Percentiles rank a stretch among this genome's conserved stretches.
Conservation (phyloP, 73 alveolate species). For the Halteria grandinella region DNA sequence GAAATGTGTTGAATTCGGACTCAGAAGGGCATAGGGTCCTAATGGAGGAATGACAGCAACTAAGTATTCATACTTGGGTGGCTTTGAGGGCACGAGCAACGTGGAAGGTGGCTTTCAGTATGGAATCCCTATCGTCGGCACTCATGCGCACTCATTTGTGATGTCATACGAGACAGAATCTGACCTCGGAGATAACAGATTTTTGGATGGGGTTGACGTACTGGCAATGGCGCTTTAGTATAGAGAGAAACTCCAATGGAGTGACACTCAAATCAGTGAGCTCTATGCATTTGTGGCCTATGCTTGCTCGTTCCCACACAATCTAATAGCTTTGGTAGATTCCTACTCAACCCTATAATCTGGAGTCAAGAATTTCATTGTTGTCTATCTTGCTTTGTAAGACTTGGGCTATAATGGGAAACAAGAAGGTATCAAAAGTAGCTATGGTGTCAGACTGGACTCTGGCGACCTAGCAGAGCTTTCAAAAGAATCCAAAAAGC, state of each 20-base stretch:
- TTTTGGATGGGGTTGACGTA: slow-evolving; percentile 70
- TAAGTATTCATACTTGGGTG: slow-evolving; percentile 86
- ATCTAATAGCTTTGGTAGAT: slow-evolving; percentile 77
- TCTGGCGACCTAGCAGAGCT: slow-evolving; percentile 89
- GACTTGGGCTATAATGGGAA: slow-evolving; percentile 70
- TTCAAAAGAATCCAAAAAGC: slow-evolving; percentile 56
- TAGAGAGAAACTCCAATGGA: slow-evolving; percentile 73
- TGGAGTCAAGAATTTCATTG: slow-evolving; percentile 81
- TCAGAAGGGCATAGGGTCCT: slow-evolving; percentile 94
- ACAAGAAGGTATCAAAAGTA: too few species aligned
- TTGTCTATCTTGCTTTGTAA: slow-evolving; percentile 77
- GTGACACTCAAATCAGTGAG: slow-evolving; percentile 67
- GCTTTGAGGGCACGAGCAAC: slow-evolving; percentile 86
- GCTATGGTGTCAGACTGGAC: slow-evolving; percentile 84
- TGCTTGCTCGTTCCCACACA: slow-evolving; percentile 77
- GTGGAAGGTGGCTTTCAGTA: slow-evolving; percentile 80
- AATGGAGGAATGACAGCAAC: slow-evolving; percentile 93
- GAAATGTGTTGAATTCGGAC: slow-evolving; percentile 84
- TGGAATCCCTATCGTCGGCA: slow-evolving; percentile 82
- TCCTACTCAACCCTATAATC: slow-evolving; percentile 74
- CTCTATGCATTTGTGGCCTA: slow-evolving; percentile 75
- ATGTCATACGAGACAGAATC: slow-evolving; percentile 64
- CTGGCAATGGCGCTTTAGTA: slow-evolving; percentile 63
- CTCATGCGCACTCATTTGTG: slow-evolving; percentile 91
- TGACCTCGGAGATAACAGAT: slow-evolving; percentile 60